These are phyloP conservation scores for Fusarium praegraminearum DNA, from an alignment of 2,329 filamentous ascomycete species.

Conservation along the genomic window DNA sequence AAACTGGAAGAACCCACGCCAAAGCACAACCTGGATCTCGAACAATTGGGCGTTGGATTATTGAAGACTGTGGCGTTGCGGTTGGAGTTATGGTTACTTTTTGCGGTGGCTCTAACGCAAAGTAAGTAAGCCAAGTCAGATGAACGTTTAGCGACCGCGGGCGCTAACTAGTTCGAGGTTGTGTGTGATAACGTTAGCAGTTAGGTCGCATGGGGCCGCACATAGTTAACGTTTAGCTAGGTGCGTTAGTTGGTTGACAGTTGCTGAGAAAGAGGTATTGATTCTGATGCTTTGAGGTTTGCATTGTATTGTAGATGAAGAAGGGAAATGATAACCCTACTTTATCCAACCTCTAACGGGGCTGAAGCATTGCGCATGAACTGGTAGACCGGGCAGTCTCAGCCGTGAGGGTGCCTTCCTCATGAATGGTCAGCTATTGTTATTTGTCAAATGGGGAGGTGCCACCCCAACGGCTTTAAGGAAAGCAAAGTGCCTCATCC, in stretches of 20 bases:
- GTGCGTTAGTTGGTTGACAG: neutral
- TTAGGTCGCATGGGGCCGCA: constrained; percentile 21
- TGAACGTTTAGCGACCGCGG: constrained; percentile 17
- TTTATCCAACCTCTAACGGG: neutral
- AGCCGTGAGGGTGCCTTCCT: constrained; percentile 22
- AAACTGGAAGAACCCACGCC: neutral
- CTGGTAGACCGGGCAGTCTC: constrained; percentile 2
- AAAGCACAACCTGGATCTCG: constrained; percentile 20
- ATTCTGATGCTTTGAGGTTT: neutral
- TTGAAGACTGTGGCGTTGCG: constrained; percentile 23
- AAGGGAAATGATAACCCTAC: neutral
- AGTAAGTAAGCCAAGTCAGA: constrained; percentile 37
- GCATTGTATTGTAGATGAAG: neutral
- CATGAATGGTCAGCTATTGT: neutral
- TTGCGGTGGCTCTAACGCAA: constrained; percentile 45
- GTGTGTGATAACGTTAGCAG: constrained; percentile 15
- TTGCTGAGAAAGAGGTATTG: neutral
- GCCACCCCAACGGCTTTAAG: neutral
- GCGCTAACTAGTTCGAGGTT: constrained; percentile 33
- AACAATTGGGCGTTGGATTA: constrained; percentile 16
- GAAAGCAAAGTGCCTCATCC: constrained; percentile 3
- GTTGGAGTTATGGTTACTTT: constrained; percentile 43
- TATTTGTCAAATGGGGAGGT: neutral
- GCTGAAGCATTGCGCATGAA: constrained; percentile 15
- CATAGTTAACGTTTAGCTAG: constrained; percentile 18